These are phyloP conservation scores for Phragmites australis DNA, from an alignment of 176 grass and related monocot species.

Conservation along the genomic window DNA sequence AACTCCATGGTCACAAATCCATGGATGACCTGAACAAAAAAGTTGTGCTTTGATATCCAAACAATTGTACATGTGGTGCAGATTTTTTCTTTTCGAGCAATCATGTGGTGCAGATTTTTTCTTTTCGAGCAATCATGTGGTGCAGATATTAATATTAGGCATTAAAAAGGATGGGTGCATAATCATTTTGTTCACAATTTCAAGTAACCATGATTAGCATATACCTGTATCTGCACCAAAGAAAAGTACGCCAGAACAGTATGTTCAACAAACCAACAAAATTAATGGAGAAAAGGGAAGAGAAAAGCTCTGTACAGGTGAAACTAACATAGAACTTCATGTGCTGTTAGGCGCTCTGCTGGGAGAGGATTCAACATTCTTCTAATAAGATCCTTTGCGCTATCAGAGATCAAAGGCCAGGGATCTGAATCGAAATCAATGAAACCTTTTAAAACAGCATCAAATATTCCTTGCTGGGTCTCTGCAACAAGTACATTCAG, in stretches of 20 bases:
- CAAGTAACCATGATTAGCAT: not conserved
- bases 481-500: constrained; percentile 43
- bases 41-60: not conserved
- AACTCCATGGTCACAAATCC: constrained; percentile 72
- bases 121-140: not conserved
- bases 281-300: not conserved
- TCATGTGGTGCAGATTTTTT: no score
- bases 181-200: not conserved
- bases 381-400: constrained; percentile 62
- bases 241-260: not conserved
- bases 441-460: constrained; percentile 64
- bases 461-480: constrained; percentile 67
- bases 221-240: not conserved
- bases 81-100: no score
- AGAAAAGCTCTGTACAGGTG: constrained; percentile 10
- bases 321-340: constrained; percentile 65
- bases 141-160: not conserved
- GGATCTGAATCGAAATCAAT: constrained; percentile 71
- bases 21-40: constrained; percentile 65
- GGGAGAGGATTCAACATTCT: constrained; percentile 62
- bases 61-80: not conserved
- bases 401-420: constrained; percentile 69
- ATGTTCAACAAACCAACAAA: constrained; percentile 2
- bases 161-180: not conserved
- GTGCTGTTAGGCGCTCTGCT: constrained; percentile 50